A percentile compares a stretch with the other conserved stretches of the same genome.
Evolutionary conservation across 108 stramenopile genomes (phyloP).

Genomic region (Nitzschia sp.): DNA sequence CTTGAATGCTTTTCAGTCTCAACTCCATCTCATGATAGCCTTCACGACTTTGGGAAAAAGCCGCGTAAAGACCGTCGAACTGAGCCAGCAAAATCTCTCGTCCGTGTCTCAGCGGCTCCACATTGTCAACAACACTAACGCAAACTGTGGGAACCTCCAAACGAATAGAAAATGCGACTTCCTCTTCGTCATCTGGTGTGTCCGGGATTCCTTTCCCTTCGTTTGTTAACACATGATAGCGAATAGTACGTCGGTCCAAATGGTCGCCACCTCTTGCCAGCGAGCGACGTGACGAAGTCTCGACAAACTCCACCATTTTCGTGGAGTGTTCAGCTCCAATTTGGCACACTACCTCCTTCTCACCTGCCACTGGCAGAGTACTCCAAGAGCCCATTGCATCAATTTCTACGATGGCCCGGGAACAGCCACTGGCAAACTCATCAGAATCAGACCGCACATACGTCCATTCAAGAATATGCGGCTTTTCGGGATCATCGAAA

Average conservation of each 20-base stretch:
- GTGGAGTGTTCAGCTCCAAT: constrained; percentile 73
- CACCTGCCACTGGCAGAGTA: constrained; percentile 38
- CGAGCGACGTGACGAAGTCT: background rate
- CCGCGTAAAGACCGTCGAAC: constrained; percentile 38
- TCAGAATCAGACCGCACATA: constrained; percentile 39
- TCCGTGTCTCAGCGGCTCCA: constrained; percentile 30
- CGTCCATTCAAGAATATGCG: constrained; percentile 76
- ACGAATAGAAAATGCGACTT: constrained; percentile 49
- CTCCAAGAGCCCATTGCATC: constrained; percentile 73
- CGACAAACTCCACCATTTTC: constrained; percentile 68
- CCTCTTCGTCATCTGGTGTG: constrained; percentile 42
- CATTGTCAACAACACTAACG: constrained; percentile 72
- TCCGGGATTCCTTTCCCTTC: constrained; percentile 2
- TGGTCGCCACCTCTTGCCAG: background rate
- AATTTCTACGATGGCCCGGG: constrained; percentile 50
- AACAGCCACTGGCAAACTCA: constrained; percentile 26
- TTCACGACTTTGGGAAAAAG: constrained; percentile 65
- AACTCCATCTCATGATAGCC: constrained; percentile 78
- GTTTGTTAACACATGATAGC: background rate
- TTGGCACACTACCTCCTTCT: constrained; percentile 49
- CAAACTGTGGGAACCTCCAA: constrained; percentile 48
- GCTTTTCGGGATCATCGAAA: constrained; percentile 76
- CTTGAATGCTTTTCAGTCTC: constrained; percentile 51
- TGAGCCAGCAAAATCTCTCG: constrained; percentile 66
- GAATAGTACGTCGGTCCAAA: constrained; percentile 1